phyloP scores from a whole-genome alignment of 495 filamentous ascomycete species.

The Trichoderma virens region DNA sequence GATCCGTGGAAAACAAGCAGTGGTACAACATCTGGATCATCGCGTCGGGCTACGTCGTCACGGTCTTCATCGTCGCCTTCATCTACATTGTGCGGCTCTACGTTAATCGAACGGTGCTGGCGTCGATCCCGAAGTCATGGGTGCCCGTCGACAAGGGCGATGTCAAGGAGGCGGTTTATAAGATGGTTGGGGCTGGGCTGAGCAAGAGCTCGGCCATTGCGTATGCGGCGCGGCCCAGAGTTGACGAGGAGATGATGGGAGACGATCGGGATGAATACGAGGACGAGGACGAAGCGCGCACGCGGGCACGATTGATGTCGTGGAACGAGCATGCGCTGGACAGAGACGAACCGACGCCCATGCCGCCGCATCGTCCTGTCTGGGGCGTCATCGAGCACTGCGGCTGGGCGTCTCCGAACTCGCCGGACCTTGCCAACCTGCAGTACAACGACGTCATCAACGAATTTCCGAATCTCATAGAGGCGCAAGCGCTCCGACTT shows the following conservation, averaged over 20 bases:
- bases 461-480: constrained; percentile 86
- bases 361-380: constrained; percentile 29
- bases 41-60: constrained; percentile 67
- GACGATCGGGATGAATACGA: not conserved
- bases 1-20: constrained; percentile 55
- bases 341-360: constrained; percentile 20
- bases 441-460: constrained; percentile 73
- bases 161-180: constrained; percentile 60
- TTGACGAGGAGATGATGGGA: constrained; percentile 17
- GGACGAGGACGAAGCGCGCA: constrained; percentile 8
- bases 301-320: constrained; percentile 1
- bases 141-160: constrained; percentile 76
- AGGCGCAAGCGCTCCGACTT: constrained; percentile 81
- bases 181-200: constrained; percentile 64
- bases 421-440: constrained; percentile 65
- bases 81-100: constrained; percentile 87
- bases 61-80: constrained; percentile 59
- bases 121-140: constrained; percentile 75
- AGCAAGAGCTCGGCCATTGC: constrained; percentile 73
- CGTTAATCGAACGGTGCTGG: constrained; percentile 68
- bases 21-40: constrained; percentile 81
- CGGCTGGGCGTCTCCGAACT: constrained; percentile 79
- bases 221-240: constrained; percentile 65
- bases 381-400: constrained; percentile 81
- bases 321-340: constrained; percentile 13